These are phyloP conservation scores for Taphrina confusa DNA, from an alignment of 1,139 yeast species.

Conservation along the genomic window DNA sequence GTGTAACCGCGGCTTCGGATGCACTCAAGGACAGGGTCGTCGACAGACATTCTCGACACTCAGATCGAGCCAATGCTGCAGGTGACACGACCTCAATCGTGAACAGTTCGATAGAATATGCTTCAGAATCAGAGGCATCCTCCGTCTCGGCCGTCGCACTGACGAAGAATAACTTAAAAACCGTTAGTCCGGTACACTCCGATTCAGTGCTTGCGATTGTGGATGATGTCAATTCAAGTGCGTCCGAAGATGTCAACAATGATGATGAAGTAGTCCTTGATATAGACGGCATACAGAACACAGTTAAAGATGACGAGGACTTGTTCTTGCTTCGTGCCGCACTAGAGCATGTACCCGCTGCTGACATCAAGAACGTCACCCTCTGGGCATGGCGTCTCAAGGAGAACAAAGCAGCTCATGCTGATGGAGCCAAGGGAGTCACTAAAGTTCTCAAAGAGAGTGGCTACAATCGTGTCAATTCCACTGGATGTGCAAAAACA, in stretches of 20 bases:
- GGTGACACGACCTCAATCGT: too few species aligned
- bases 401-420: conserved; percentile 45
- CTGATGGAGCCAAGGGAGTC: conserved; percentile 38
- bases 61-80: too few species aligned
- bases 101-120: too few species aligned
- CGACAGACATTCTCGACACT: too few species aligned
- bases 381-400: conserved; percentile 72
- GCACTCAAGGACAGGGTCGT: too few species aligned
- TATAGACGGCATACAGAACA: conserved; percentile 55
- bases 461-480: conserved; percentile 51
- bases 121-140: too few species aligned
- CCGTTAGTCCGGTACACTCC: too few species aligned
- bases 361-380: conserved; percentile 51
- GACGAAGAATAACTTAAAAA: too few species aligned
- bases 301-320: conserved; percentile 77
- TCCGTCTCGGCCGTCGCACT: too few species aligned
- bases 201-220: too few species aligned
- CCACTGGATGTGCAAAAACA: conserved; percentile 67
- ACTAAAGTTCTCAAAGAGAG: conserved; percentile 40
- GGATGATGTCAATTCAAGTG: too few species aligned
- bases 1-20: too few species aligned
- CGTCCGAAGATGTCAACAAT: not conserved
- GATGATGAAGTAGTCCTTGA: conserved; percentile 48
- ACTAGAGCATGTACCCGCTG: conserved; percentile 44
- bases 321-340: conserved; percentile 55